Base-by-base conservation (phyloP, 306 rosid genomes). In the Quercus dentata region DNA sequence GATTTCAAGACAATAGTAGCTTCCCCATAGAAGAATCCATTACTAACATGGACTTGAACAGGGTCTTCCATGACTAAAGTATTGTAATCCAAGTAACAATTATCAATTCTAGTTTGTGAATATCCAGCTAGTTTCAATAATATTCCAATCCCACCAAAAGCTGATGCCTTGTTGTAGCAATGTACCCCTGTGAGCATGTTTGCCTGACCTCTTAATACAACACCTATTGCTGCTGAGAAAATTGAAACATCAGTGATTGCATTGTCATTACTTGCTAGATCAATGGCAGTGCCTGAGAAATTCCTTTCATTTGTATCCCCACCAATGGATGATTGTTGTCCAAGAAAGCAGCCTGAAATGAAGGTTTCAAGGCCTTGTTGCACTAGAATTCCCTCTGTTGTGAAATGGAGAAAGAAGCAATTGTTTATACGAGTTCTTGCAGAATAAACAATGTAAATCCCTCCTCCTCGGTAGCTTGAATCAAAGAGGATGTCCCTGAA, bases 51-150 rank as follows among this genome's bases (percentile, higher is more conserved):
- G 83, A 89, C 94, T 80, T 91, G 92, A 62, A 89, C 87, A 0
- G 92, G 97, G 57, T 91, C 94, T 82, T 91, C 97, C 85, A 88
- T 83, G 7, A 89, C 92, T 56, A 89, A 83, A 6, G 87, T 90
- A 14, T 84, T 91, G 69, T 73, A 91, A 89, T 91, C 97, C 59
- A 91, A 6, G 78, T 89, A 88, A 72, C 91, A 91, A 59, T 88
- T 91, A 15, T 83, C 93, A 44, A 88, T 89, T 73, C 97, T 89
- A 2, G 92, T 89, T 27, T 76, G 83, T 15, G 92, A 89, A 56
- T 83, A 73, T n/a, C 92, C 92, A 15, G 87, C 83, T 25, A 85
- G 56, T 83, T 91, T 91, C 46, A 90, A 86, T 5, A 83, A 72
- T 20, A 91, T 91, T 4, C 97, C 94, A 56, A 91, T 80, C 31